A percentile compares a stretch with the other conserved stretches of the same genome.
These are phyloP conservation scores for Suillus americanus DNA, from an alignment of 768 basidiomycete species.

Conservation along the genomic window DNA sequence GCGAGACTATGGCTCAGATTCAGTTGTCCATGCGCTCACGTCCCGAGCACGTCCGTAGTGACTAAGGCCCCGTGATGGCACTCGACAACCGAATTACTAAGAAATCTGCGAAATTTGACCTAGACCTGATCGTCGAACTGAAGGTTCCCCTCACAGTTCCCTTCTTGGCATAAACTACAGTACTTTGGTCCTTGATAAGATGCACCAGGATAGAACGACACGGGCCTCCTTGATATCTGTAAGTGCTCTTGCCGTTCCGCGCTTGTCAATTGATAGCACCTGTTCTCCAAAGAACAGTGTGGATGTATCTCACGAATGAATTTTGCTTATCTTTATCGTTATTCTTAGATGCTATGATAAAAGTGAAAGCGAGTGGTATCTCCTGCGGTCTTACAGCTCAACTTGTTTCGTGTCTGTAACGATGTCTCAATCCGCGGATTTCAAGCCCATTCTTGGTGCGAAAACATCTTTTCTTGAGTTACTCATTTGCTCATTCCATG, in stretches of 20 bases:
- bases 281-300: background rate
- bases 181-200: background rate
- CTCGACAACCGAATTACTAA: background rate
- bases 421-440: conserved; percentile 27
- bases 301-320: conserved; percentile 1
- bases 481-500: background rate
- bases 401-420: background rate
- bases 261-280: background rate
- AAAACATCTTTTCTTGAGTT: background rate
- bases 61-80: background rate
- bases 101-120: background rate
- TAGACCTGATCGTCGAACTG: background rate
- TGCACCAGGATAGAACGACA: background rate
- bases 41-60: background rate
- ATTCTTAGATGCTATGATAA: background rate
- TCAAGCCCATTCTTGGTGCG: conserved; percentile 41
- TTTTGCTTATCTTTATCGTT: background rate
- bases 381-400: no score
- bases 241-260: background rate
- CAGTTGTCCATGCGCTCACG: background rate
- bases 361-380: background rate
- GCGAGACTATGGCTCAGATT: background rate
- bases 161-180: background rate
- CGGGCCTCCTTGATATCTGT: background rate
- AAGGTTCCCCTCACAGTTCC: background rate